Base-by-base conservation (phyloP, 305 asterid species). In the Coffea humblotiana region DNA sequence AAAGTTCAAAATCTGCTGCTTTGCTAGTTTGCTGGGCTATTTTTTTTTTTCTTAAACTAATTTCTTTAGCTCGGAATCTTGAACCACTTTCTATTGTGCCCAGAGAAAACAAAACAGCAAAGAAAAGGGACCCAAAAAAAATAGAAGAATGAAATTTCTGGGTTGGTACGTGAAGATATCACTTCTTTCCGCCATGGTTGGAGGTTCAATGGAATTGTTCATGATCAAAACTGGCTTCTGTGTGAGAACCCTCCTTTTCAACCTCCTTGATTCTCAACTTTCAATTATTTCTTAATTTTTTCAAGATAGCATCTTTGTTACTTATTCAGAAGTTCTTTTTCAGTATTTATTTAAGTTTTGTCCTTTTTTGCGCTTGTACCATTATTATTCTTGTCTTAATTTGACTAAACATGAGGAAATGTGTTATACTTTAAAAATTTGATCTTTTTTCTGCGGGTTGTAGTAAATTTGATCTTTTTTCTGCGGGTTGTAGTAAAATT, bases 201-300 rank as follows among this genome's bases (percentile, higher is more conserved):
- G 99, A 76, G 98, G 94, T 76, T 92, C 96, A 61, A 93, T 95
- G 97, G 99, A 95, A 81, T 58, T 91, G 13, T 95, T 95, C 93
- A 95, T 95, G 97, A 92, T 95, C 88, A 93, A 95, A 84, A 91
- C 97, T 83, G 97, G 97, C 78, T 92, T 95, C 91, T 95, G 98
- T 92, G 87, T 87, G 97, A 82, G 90, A 89, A 56, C 86, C 77
- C 78, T 89, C 91, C 90, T 84, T 88, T 71, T 73, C 75, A 69
- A 83, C 49, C 73, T n/a, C 77, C 71, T 63, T 58, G 54, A 1
- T 48, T 15, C 72, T 23, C 47, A 3, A 35, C 67, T 2, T 23
- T 69, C 47, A 27, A 18, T 71, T 29, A 2, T 2, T 58, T 49
- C 43, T 52, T 10, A 40, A 40, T 58, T 51, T 64, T 7, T 61